Conservation (phyloP, 169 alveolate genomes). For the Cryptosporidium meleagridis region DNA sequence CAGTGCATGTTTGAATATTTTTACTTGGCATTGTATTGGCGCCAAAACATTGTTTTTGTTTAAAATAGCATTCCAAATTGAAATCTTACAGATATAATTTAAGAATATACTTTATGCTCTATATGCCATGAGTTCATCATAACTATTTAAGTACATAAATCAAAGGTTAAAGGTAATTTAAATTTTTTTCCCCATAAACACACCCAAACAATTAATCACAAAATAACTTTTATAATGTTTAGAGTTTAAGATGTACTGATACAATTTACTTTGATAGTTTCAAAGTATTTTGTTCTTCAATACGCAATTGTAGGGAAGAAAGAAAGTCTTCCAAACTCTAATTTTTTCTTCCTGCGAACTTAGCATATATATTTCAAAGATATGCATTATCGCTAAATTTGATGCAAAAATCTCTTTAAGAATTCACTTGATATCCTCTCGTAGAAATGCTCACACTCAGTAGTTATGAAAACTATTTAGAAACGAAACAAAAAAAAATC, state of each 20-base stretch:
- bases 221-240: neutral
- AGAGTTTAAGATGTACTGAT: neutral
- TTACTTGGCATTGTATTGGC: neutral
- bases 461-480: neutral
- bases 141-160: neutral
- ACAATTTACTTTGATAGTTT: neutral
- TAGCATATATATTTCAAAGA: slow-evolving; percentile 2
- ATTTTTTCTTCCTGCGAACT: neutral
- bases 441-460: neutral
- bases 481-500: neutral
- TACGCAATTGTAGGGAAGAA: neutral
- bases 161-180: neutral
- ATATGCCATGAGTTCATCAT: neutral
- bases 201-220: neutral
- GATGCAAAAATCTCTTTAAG: neutral
- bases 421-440: neutral
- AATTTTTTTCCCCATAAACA: neutral
- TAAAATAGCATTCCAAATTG: neutral
- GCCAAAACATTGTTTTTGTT: neutral
- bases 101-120: neutral
- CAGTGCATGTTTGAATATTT: neutral
- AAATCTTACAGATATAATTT: neutral
- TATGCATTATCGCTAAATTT: slow-evolving; percentile 6
- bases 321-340: neutral
- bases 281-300: neutral